Evolutionary conservation across 805 yeast species (phyloP).

Genomic region (Hanseniaspora singularis): DNA sequence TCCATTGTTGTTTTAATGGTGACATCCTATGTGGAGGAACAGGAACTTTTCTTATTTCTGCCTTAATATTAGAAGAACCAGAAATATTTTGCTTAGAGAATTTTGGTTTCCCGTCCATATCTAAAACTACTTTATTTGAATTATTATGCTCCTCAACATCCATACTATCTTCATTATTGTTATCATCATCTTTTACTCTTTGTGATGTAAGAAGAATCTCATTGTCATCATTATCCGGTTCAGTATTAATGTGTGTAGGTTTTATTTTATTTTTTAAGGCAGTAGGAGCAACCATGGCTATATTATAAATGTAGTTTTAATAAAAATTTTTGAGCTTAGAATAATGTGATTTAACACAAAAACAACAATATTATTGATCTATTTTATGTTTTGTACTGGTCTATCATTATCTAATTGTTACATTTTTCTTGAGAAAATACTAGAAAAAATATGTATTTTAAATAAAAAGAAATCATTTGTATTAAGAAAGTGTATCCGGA

Average conservation of each 20-base stretch:
- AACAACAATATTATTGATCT: too few relatives aligned
- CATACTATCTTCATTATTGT: constrained; percentile 31
- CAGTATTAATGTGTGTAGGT: background rate
- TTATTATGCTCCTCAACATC: constrained; percentile 19
- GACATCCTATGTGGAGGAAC: constrained; percentile 97
- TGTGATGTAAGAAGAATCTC: constrained; percentile 23
- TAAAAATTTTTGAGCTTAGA: too few relatives aligned
- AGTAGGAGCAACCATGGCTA: constrained; percentile 16
- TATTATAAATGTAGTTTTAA: too few relatives aligned
- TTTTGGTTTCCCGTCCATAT: constrained; percentile 79
- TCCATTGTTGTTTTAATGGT: constrained; percentile 82
- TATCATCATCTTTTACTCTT: constrained; percentile 28
- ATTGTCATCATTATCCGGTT: constrained; percentile 20
- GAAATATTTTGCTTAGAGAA: constrained; percentile 60
- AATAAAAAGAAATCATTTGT: too few relatives aligned
- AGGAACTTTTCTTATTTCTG: constrained; percentile 77
- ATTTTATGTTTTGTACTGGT: too few relatives aligned
- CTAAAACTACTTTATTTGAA: constrained; percentile 32
- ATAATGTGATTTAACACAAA: too few relatives aligned
- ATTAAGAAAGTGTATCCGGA: too few relatives aligned
- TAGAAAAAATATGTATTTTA: too few relatives aligned
- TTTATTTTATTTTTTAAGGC: constrained; percentile 12
- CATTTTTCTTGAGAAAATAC: too few relatives aligned
- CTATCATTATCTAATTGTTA: too few relatives aligned
- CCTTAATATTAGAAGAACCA: constrained; percentile 51